Evolutionary conservation across 2,329 filamentous ascomycete species (phyloP).

Genomic region (Aspergillus hortae): DNA sequence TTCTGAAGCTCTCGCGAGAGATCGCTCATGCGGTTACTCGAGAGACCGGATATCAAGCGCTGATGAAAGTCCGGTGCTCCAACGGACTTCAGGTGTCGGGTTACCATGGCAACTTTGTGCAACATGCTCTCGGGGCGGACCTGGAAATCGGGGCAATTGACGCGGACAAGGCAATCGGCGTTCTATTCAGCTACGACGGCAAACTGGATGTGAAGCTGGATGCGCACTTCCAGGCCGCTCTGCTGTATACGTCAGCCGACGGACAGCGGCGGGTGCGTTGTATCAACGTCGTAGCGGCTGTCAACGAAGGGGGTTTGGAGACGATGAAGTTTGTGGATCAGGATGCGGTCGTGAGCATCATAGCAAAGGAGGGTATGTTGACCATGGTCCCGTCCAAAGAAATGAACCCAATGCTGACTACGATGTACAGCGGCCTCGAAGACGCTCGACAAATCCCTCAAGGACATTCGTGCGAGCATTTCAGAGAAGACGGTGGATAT

Average conservation of each 20-base stretch:
- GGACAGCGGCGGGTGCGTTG: slow-evolving; percentile 89
- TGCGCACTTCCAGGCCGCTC: slow-evolving; percentile 92
- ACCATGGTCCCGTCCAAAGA: background rate
- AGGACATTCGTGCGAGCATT: slow-evolving; percentile 77
- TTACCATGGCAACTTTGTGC: slow-evolving; percentile 96
- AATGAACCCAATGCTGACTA: slow-evolving; percentile 17
- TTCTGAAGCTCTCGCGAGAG: slow-evolving; percentile 77
- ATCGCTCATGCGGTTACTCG: slow-evolving; percentile 80
- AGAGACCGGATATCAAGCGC: slow-evolving; percentile 89
- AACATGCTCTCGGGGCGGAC: slow-evolving; percentile 92
- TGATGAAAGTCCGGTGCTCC: slow-evolving; percentile 98
- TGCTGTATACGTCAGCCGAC: slow-evolving; percentile 88
- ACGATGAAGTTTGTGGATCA: slow-evolving; percentile 92
- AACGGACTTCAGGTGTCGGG: slow-evolving; percentile 88
- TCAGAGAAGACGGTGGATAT: slow-evolving; percentile 93
- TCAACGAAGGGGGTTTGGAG: slow-evolving; percentile 79
- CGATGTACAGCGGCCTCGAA: slow-evolving; percentile 65
- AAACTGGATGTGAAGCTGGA: slow-evolving; percentile 97
- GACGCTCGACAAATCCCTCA: slow-evolving; percentile 70
- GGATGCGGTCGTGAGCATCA: slow-evolving; percentile 81
- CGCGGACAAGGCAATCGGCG: slow-evolving; percentile 86
- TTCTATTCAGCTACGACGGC: slow-evolving; percentile 92
- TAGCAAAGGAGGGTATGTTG: slow-evolving; percentile 73
- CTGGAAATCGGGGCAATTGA: slow-evolving; percentile 91
- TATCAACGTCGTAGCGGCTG: slow-evolving; percentile 87